Conservation (phyloP, 208 protist species). For the Acanthamoeba triangularis region DNA sequence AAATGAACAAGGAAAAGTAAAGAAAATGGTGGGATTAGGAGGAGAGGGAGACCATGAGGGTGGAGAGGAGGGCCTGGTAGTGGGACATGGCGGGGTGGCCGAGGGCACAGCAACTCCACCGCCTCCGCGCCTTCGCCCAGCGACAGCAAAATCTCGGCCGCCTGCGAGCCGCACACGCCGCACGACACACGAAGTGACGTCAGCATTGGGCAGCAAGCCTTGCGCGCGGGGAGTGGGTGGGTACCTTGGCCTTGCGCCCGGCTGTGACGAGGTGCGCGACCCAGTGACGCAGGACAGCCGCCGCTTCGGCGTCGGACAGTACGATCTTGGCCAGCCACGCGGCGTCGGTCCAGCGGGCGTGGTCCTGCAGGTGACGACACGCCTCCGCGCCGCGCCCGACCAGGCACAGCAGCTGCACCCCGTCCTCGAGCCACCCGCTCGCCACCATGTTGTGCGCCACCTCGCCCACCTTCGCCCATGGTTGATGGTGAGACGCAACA, state of each 20-base stretch:
- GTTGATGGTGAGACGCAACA: background rate
- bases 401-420: slow-evolving; percentile 33
- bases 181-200: background rate
- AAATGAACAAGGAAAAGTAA: too few species aligned
- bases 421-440: slow-evolving; percentile 58
- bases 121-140: slow-evolving; percentile 23
- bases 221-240: background rate
- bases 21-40: background rate
- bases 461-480: background rate
- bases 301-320: slow-evolving; percentile 3
- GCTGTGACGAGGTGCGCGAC: background rate
- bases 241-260: slow-evolving; percentile 47
- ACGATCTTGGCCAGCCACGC: slow-evolving; percentile 71
- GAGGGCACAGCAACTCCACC: slow-evolving; percentile 10
- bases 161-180: background rate
- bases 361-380: slow-evolving; percentile 32
- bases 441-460: slow-evolving; percentile 55
- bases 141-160: slow-evolving; percentile 54
- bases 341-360: slow-evolving; percentile 58
- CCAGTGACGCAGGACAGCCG: slow-evolving; percentile 15
- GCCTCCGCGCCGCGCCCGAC: slow-evolving; percentile 5
- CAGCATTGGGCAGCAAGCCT: background rate
- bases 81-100: slow-evolving; percentile 1
- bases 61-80: slow-evolving; percentile 21
- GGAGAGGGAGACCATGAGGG: background rate